Evolutionary conservation across 2,329 filamentous ascomycete species (phyloP).

Genomic region (Colletotrichum phormii): DNA sequence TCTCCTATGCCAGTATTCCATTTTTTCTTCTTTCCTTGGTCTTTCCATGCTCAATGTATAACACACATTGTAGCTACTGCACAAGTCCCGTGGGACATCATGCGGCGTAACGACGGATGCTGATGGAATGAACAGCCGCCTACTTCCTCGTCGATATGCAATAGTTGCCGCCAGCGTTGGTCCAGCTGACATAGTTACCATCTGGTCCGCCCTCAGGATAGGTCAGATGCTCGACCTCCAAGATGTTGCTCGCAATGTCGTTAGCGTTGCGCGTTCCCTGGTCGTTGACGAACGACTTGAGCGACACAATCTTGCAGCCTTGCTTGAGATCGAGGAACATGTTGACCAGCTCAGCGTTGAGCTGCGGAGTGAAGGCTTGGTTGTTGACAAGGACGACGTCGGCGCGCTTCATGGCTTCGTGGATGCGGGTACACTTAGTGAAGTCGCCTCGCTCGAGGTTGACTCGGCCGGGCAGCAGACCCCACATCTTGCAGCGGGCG

Average conservation of each 20-base stretch:
- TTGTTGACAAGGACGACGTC: constrained; percentile 99
- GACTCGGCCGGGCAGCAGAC: constrained; percentile 82
- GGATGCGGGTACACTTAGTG: constrained; percentile 76
- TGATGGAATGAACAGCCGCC: constrained; percentile 40
- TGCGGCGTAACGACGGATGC: constrained; percentile 37
- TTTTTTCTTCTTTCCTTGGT: neutral
- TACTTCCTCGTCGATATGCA: constrained; percentile 87
- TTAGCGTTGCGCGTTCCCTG: constrained; percentile 83
- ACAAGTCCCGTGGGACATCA: constrained; percentile 35
- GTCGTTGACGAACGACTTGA: constrained; percentile 90
- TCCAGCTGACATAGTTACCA: constrained; percentile 88
- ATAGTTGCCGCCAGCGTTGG: constrained; percentile 83
- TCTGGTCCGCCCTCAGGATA: constrained; percentile 70
- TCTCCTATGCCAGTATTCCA: constrained; percentile 25
- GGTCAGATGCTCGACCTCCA: constrained; percentile 76
- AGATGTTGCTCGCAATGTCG: constrained; percentile 83
- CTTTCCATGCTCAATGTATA: constrained; percentile 17
- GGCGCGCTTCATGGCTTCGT: constrained; percentile 80
- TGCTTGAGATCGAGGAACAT: constrained; percentile 95
- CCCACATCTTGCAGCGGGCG: constrained; percentile 90
- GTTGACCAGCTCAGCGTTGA: constrained; percentile 86
- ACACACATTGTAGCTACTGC: neutral
- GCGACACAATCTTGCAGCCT: constrained; percentile 88
- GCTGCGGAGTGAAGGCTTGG: constrained; percentile 89
- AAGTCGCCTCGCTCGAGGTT: constrained; percentile 88